Base-by-base conservation (phyloP, 306 rosid species). In the Ammopiptanthus mongolicus region DNA sequence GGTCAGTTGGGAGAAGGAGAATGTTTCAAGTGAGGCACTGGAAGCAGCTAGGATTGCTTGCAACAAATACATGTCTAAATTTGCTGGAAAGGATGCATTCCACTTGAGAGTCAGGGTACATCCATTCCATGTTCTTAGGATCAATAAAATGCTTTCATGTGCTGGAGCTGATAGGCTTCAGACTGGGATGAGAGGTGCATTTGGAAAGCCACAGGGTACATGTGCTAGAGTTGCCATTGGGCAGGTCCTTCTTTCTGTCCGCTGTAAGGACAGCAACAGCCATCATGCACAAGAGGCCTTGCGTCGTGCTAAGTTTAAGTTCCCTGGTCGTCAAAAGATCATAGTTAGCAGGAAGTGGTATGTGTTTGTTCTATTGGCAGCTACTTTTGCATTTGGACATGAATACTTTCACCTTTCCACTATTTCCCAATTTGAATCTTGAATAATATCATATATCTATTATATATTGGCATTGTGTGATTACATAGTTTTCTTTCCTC, bases 121-220 rank as follows among this genome's bases (percentile, higher is more conserved):
- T 63, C 97, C 96, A 0, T 92, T 92, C 90, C 97, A 90, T 78
- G 97, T 92, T 59, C 85, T 92, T 22, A 82, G 97, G 9, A 92
- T 92, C 63, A 92, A 92, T 84, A 92, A 92, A 75, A 92, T 92
- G 96, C 96, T 84, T 79, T 84, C 83, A 3, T 78, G 86, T 59
- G 84, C 84, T 44, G 86, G 88, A 69, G 86, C 80, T 56, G 83
- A 81, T 87, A 92, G 97, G 97, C 97, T 92, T 57, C 96, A 92
- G 84, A 92, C 96, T 21, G 96, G 97, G 0, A 92, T 92, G 96
- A 88, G 96, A 39, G 96, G 96, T 46, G 98, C 98, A 0, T 92
- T 81, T 64, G 84, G 87, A 37, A 91, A 89, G 83, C 97, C 97
- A 13, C 92, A 63, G 8, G 97, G 97, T 0, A 80, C 85, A 0